Conservation (phyloP, 2,329 filamentous ascomycete species). For the Blumeria hordei region DNA sequence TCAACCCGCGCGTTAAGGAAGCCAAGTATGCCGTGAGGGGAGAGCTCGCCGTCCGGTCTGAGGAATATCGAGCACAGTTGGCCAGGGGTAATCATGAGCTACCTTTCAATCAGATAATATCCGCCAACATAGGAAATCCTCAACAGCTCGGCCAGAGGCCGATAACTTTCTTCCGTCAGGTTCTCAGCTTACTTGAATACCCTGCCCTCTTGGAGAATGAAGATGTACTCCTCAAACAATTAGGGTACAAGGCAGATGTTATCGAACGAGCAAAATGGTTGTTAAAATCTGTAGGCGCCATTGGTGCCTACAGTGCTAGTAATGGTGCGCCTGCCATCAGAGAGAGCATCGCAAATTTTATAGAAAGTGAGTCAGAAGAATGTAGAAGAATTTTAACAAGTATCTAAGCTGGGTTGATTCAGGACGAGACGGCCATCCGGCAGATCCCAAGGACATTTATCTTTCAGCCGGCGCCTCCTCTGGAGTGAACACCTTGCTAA, state of each 20-base stretch:
- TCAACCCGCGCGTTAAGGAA: constrained; percentile 69
- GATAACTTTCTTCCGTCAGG: constrained; percentile 96
- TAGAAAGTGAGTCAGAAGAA: constrained; percentile 39
- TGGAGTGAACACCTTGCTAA: constrained; percentile 79
- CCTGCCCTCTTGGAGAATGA: constrained; percentile 62
- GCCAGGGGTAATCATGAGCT: constrained; percentile 30
- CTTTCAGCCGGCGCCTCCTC: constrained; percentile 79
- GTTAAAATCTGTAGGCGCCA: constrained; percentile 63
- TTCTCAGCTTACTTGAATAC: constrained; percentile 80
- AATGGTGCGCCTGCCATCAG: constrained; percentile 71
- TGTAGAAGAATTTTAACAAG: neutral
- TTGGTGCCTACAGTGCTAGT: constrained; percentile 91
- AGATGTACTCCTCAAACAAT: constrained; percentile 44
- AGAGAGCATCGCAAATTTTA: constrained; percentile 75
- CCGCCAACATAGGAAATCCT: constrained; percentile 96
- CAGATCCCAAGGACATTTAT: constrained; percentile 63
- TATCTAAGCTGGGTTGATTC: constrained; percentile 4
- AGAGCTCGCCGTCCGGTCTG: constrained; percentile 80
- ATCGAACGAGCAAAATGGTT: constrained; percentile 62
- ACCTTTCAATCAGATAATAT: constrained; percentile 79
- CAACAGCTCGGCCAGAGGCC: constrained; percentile 98
- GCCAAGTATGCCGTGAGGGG: constrained; percentile 94
- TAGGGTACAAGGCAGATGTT: constrained; percentile 81
- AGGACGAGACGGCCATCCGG: constrained; percentile 72
- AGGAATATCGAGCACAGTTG: constrained; percentile 63